A percentile compares a stretch with the other conserved stretches of the same genome.
Evolutionary conservation across 352 stramenopile genomes (phyloP).

Genomic region (Pythium phragmitis): DNA sequence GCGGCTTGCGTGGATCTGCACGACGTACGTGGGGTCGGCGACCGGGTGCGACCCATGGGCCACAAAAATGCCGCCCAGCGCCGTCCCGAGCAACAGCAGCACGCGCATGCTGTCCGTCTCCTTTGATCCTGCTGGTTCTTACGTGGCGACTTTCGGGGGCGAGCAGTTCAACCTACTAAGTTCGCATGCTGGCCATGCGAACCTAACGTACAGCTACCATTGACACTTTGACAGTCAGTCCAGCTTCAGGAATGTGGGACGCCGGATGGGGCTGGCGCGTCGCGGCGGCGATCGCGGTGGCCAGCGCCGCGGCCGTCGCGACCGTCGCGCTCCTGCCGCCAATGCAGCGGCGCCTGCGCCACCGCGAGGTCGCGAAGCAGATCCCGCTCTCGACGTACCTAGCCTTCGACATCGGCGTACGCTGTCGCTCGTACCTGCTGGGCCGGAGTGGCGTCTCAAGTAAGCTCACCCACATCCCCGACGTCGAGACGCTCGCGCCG

Average conservation of each 20-base stretch:
- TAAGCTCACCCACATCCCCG: constrained; percentile 37
- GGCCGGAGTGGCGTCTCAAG: constrained; percentile 42
- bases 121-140: background rate
- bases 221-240: background rate
- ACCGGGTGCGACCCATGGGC: background rate
- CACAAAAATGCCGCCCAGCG: background rate
- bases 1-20: constrained; percentile 58
- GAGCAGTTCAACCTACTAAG: constrained; percentile 22
- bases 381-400: constrained; percentile 39
- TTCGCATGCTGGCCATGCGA: background rate
- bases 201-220: too few relatives aligned
- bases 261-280: constrained; percentile 11
- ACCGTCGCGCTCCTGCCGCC: constrained; percentile 17
- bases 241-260: background rate
- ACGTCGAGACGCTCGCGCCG: constrained; percentile 43
- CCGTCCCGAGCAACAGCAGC: background rate
- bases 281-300: background rate
- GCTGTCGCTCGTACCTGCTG: constrained; percentile 43
- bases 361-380: constrained; percentile 7
- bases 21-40: constrained; percentile 56
- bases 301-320: background rate
- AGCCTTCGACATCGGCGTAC: constrained; percentile 45
- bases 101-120: background rate
- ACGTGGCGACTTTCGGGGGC: constrained; percentile 15
- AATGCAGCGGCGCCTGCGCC: constrained; percentile 11